A percentile compares a stretch with the other conserved stretches of the same genome.
Evolutionary conservation across 2,329 filamentous ascomycete species (phyloP).

Genomic region (Nemania serpens): DNA sequence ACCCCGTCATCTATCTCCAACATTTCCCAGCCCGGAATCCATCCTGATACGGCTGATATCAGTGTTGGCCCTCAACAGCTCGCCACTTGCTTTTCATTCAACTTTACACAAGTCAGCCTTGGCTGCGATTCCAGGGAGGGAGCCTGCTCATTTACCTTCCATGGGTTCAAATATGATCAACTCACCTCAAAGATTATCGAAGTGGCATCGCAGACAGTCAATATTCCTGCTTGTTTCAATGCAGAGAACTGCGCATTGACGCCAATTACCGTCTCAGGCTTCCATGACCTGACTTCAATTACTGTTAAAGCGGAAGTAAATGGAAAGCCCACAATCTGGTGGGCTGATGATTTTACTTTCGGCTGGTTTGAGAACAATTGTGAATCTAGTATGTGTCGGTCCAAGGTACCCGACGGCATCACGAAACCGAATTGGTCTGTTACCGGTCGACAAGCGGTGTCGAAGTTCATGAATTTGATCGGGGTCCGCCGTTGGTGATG

Average conservation of each 20-base stretch:
- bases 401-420: constrained; percentile 10
- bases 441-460: constrained; percentile 10
- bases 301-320: constrained; percentile 47
- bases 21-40: constrained; percentile 19
- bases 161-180: constrained; percentile 34
- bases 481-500: constrained; percentile 8
- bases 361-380: constrained; percentile 51
- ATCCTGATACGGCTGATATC: constrained; percentile 32
- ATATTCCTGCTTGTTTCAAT: constrained; percentile 33
- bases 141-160: constrained; percentile 39
- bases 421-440: constrained; percentile 14
- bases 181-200: constrained; percentile 21
- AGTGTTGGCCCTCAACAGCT: constrained; percentile 34
- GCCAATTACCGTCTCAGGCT: constrained; percentile 31
- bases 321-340: constrained; percentile 48
- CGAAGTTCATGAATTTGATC: constrained; percentile 16
- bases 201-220: constrained; percentile 28
- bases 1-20: constrained; percentile 36
- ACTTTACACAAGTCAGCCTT: constrained; percentile 35
- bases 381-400: constrained; percentile 22
- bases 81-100: constrained; percentile 37
- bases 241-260: constrained; percentile 31
- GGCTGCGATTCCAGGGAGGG: constrained; percentile 37
- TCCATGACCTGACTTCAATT: constrained; percentile 42
- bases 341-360: constrained; percentile 51